Base-by-base conservation (phyloP, 768 basidiomycete species). In the Russula olivacea region DNA sequence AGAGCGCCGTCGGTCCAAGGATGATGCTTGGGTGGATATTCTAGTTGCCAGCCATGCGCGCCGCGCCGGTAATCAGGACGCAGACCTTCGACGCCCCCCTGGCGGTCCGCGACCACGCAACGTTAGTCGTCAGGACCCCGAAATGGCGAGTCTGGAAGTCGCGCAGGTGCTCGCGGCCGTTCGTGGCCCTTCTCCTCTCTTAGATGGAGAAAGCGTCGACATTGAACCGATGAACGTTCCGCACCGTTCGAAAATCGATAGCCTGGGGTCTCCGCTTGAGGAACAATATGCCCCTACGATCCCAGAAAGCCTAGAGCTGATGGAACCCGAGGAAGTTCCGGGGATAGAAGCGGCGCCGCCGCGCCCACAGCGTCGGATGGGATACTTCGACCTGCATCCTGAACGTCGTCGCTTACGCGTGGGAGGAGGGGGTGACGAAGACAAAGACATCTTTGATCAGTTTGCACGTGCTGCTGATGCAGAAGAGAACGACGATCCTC, bases 11-110 rank as follows among this genome's bases (percentile, higher is more conserved):
- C 73, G 80, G 41, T 78, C 79, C 21, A 76, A 74, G 67, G 86
- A 89, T 55, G 91, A 93, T 69, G 89, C 89, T 4, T 92, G 91
- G 90, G 89, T 93, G 47, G 91, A 93, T 73, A 93, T 93, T 47
- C 74, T 92, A 11, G 89, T 93, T 2, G 84, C 83, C 49, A 81
- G 72, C 15, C 81, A 81, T 66, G 72, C 68, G 40, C 74, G 85
- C 47, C 73, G 85, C 47, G 72, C 86, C 70, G 79, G 71, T 1
- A 80, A 78, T 8, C 86, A 87, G 71, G 86, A 86, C 53, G 82
- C 76, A 4, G 78, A 79, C 41, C 34, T 73, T 64, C 68, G 71
- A 6, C 56, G 58, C 21, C 57, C 67, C 21, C 57, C 67, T 1
- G 68, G 58, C 68, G 71, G 68, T 54, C 68, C 54, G 60, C 72